Evolutionary conservation across 805 yeast species (phyloP).

Genomic region (Zygosaccharomyces bisporus): DNA sequence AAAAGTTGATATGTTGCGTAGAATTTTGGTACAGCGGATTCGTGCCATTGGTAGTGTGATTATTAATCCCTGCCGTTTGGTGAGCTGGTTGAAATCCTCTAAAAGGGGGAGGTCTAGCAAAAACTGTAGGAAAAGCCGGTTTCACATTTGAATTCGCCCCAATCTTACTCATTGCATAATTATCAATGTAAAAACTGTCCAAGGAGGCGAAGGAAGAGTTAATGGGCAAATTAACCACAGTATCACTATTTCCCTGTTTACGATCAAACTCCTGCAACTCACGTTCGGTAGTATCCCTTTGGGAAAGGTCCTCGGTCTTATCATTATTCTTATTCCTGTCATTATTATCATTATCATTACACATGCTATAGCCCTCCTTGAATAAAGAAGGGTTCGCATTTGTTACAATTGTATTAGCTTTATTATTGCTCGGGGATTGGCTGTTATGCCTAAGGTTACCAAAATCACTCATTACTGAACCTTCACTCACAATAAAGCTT

Average conservation of each 20-base stretch:
- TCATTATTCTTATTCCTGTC: conserved; percentile 11
- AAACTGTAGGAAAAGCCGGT: conserved; percentile 11
- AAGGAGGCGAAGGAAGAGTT: conserved; percentile 76
- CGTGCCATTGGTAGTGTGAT: neutral
- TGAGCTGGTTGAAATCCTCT: conserved; percentile 8
- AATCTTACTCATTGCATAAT: conserved; percentile 37
- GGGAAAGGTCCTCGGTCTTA: conserved; percentile 7
- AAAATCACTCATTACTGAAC: conserved; percentile 20
- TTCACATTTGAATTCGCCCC: conserved; percentile 10
- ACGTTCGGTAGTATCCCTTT: conserved; percentile 22
- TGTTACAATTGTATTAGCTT: conserved; percentile 1
- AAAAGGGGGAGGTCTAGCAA: conserved; percentile 20
- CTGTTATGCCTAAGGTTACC: conserved; percentile 4
- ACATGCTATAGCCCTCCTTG: conserved; percentile 13
- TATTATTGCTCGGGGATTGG: neutral
- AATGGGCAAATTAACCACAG: conserved; percentile 63
- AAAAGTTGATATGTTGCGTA: conserved; percentile 10
- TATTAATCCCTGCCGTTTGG: conserved; percentile 6
- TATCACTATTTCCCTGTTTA: conserved; percentile 27
- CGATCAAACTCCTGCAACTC: conserved; percentile 27
- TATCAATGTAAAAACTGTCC: conserved; percentile 64
- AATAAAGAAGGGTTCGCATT: conserved; percentile 3
- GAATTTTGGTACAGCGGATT: conserved; percentile 10
- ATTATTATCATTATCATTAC: conserved; percentile 16
- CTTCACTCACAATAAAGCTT: conserved; percentile 26